Percentiles rank a stretch among this genome's conserved stretches.
Conservation (phyloP, 768 basidiomycete species). For the Gyrodon lividus region DNA sequence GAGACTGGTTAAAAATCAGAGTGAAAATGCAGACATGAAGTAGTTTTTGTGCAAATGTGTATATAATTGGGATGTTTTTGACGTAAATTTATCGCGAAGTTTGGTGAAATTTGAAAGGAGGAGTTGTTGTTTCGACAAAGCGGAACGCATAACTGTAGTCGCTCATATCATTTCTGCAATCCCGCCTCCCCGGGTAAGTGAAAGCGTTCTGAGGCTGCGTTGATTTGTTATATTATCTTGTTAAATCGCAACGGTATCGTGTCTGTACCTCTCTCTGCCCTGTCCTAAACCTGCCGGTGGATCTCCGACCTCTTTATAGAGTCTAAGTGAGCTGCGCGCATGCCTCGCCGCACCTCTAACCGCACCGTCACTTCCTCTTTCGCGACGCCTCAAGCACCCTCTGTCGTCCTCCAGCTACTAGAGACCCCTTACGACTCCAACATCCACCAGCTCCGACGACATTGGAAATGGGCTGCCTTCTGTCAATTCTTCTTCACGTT, state of each 20-base stretch:
- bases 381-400: slow-evolving; percentile 29
- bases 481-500: slow-evolving; percentile 90
- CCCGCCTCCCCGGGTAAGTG: slow-evolving; percentile 13
- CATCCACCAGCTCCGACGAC: slow-evolving; percentile 58
- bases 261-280: slow-evolving; percentile 9
- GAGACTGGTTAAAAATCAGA: slow-evolving; percentile 39
- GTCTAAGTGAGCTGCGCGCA: slow-evolving; percentile 38
- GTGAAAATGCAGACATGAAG: neutral
- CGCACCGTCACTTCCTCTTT: slow-evolving; percentile 34
- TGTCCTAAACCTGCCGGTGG: slow-evolving; percentile 26
- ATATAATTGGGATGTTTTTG: slow-evolving; percentile 12
- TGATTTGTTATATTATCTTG: slow-evolving; percentile 23
- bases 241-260: slow-evolving; percentile 22
- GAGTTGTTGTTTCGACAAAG: slow-evolving; percentile 1
- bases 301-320: slow-evolving; percentile 40
- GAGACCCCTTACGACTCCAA: slow-evolving; percentile 35
- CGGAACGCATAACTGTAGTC: slow-evolving; percentile 1
- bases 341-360: slow-evolving; percentile 58
- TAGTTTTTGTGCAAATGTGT: slow-evolving; percentile 19
- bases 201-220: slow-evolving; percentile 7
- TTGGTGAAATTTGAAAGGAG: slow-evolving; percentile 15
- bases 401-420: slow-evolving; percentile 26
- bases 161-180: slow-evolving; percentile 14
- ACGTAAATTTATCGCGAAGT: slow-evolving; percentile 24
- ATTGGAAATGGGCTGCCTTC: slow-evolving; percentile 94